Percentiles rank a stretch among this genome's conserved stretches.
Evolutionary conservation across 345 rosid species (phyloP).

Genomic region (Syzygium oleosum): DNA sequence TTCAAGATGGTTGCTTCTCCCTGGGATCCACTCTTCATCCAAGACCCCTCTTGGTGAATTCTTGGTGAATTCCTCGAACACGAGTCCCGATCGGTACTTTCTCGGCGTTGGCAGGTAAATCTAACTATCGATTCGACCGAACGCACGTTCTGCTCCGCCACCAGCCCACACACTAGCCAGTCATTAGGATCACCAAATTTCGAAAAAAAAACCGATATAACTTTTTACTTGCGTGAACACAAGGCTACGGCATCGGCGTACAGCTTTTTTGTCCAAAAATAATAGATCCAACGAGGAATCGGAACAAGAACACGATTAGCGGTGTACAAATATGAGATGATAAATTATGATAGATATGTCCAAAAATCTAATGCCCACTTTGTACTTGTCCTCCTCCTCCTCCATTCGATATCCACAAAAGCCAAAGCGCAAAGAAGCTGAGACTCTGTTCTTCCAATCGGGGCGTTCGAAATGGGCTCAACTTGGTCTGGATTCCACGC

Average conservation of each 20-base stretch:
- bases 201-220: not conserved
- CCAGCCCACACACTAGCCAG: no score
- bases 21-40: constrained; percentile 48
- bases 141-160: no score
- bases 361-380: not conserved
- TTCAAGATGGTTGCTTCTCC: constrained; percentile 17
- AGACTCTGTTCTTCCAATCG: not conserved
- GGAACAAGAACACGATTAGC: not conserved
- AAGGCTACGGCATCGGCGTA: not conserved
- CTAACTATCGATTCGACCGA: not conserved
- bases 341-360: not conserved
- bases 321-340: not conserved
- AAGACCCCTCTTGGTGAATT: constrained; percentile 60
- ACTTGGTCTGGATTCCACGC: not conserved
- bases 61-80: not conserved
- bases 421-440: not conserved
- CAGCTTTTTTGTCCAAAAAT: not conserved
- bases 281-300: not conserved
- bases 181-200: not conserved
- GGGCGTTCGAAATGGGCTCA: not conserved
- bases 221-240: not conserved
- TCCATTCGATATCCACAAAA: not conserved
- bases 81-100: not conserved
- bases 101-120: not conserved
- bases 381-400: not conserved